Percentiles rank a stretch among this genome's conserved stretches.
Conservation (phyloP, 345 rosid genomes). For the Gossypium anomalum region DNA sequence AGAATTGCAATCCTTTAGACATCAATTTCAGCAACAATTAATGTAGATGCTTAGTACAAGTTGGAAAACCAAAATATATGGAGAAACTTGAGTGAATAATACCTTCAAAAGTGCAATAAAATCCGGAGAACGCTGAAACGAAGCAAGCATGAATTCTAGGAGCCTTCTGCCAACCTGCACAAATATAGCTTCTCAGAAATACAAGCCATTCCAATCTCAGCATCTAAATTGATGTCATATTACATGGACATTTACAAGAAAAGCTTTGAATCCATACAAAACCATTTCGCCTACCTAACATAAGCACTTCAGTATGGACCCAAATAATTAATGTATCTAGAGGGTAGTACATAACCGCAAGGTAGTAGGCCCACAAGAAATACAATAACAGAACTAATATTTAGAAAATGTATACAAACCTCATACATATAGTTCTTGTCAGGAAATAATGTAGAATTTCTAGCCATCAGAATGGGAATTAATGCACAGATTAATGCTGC, state of each 20-base stretch:
- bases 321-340: neutral
- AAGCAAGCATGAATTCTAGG: too few species aligned
- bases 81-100: too few species aligned
- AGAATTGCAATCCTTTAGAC: neutral
- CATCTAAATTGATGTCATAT: too few species aligned
- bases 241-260: too few species aligned
- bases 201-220: too few species aligned
- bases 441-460: slow-evolving; percentile 68
- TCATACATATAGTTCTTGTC: slow-evolving; percentile 23
- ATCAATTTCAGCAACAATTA: neutral
- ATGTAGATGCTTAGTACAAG: neutral
- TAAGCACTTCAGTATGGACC: neutral
- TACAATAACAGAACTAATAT: slow-evolving; percentile 7
- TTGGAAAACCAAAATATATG: too few species aligned
- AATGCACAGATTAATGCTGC: slow-evolving; percentile 87
- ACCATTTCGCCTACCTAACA: neutral
- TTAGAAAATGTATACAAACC: slow-evolving; percentile 34
- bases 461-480: slow-evolving; percentile 70
- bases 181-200: too few species aligned
- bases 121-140: too few species aligned
- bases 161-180: too few species aligned
- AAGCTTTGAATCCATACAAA: too few species aligned
- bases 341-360: too few species aligned
- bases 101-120: too few species aligned
- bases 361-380: neutral